Conservation (phyloP, 1,139 yeast genomes). For the Blastobotrys elegans region DNA sequence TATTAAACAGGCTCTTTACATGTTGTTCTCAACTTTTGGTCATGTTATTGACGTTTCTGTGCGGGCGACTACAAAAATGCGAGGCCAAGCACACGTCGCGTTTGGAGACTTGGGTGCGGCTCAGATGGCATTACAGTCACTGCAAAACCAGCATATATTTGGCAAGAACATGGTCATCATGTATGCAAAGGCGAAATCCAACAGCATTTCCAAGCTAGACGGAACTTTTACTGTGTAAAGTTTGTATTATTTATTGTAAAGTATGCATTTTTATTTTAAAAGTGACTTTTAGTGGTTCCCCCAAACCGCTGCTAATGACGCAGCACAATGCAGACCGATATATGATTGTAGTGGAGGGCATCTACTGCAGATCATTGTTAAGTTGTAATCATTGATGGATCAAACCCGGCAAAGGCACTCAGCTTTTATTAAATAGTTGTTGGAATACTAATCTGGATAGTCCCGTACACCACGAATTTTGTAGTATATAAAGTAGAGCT, state of each 20-base stretch:
- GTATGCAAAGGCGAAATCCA: conserved; percentile 40
- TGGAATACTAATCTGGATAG: no score
- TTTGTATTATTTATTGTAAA: background rate
- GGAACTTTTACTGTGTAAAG: background rate
- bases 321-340: no score
- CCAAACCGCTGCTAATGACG: no score
- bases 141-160: conserved; percentile 49
- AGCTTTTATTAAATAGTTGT: no score
- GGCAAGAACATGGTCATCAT: conserved; percentile 51
- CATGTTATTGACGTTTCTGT: conserved; percentile 56
- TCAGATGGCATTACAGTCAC: conserved; percentile 44
- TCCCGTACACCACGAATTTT: no score
- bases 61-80: conserved; percentile 44
- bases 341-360: no score
- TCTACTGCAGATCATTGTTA: no score
- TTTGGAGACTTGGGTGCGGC: conserved; percentile 51
- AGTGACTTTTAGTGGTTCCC: no score
- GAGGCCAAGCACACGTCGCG: conserved; percentile 77
- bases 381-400: no score
- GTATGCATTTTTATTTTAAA: background rate
- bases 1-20: conserved; percentile 52
- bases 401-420: no score
- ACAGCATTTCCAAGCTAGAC: conserved; percentile 27
- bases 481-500: no score
- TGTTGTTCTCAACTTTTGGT: conserved; percentile 63